These are phyloP conservation scores for Monilinia vaccinii-corymbosi DNA, from an alignment of 2,329 filamentous ascomycete genomes.

Conservation along the genomic window DNA sequence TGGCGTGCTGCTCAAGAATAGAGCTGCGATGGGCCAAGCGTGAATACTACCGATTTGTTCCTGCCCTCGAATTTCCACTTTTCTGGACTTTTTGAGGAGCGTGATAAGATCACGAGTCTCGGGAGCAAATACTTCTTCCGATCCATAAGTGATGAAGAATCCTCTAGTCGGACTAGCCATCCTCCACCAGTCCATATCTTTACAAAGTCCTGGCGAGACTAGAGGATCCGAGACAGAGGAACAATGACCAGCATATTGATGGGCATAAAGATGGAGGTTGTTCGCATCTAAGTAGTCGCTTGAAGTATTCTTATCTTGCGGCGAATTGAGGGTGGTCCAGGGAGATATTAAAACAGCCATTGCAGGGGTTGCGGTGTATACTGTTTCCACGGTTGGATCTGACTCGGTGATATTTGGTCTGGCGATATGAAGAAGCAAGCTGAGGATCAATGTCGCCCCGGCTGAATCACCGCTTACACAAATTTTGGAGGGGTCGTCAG, in stretches of 20 bases:
- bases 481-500: slow-evolving; percentile 47
- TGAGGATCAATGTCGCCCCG: slow-evolving; percentile 64
- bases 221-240: slow-evolving; percentile 42
- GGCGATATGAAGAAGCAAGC: slow-evolving; percentile 59
- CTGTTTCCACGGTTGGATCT: background rate
- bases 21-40: slow-evolving; percentile 68
- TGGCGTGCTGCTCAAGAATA: slow-evolving; percentile 43
- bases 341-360: slow-evolving; percentile 70
- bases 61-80: slow-evolving; percentile 29
- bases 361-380: slow-evolving; percentile 33
- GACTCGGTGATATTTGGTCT: slow-evolving; percentile 6
- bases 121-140: slow-evolving; percentile 67
- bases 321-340: slow-evolving; percentile 66
- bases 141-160: slow-evolving; percentile 62
- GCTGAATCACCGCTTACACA: slow-evolving; percentile 74
- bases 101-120: slow-evolving; percentile 55
- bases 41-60: slow-evolving; percentile 63
- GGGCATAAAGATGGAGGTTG: slow-evolving; percentile 60
- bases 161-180: slow-evolving; percentile 57
- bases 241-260: slow-evolving; percentile 53
- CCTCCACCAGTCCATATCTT: slow-evolving; percentile 56
- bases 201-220: slow-evolving; percentile 64
- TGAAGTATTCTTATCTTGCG: slow-evolving; percentile 55
- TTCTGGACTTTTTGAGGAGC: slow-evolving; percentile 43
- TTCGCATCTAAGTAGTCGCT: slow-evolving; percentile 67